A percentile compares a stretch with the other conserved stretches of the same genome.
These are phyloP conservation scores for Lizonia empirigonia DNA, from an alignment of 2,329 filamentous ascomycete genomes.

Conservation along the genomic window DNA sequence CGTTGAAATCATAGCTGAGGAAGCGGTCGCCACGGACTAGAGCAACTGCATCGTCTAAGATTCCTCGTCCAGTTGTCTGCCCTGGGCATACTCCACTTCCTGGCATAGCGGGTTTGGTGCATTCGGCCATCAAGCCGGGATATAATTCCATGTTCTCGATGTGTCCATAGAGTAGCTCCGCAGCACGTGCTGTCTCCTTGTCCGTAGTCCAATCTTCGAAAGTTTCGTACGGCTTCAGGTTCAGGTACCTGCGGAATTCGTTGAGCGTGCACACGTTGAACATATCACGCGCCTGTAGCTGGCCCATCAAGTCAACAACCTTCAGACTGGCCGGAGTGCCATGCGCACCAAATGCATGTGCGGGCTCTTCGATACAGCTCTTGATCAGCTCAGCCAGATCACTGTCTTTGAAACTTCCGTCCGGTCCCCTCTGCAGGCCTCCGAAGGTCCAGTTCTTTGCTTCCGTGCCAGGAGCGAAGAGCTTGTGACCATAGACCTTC, in stretches of 20 bases:
- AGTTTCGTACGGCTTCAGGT: slow-evolving; percentile 73
- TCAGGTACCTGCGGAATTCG: slow-evolving; percentile 82
- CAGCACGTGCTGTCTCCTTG: slow-evolving; percentile 66
- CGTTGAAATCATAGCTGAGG: slow-evolving; percentile 70
- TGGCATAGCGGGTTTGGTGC: slow-evolving; percentile 70
- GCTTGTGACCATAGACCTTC: slow-evolving; percentile 52
- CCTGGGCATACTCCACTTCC: slow-evolving; percentile 71
- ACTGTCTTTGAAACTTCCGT: slow-evolving; percentile 75
- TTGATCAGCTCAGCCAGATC: slow-evolving; percentile 73
- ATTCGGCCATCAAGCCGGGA: slow-evolving; percentile 76
- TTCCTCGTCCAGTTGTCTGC: slow-evolving; percentile 75
- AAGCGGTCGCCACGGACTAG: slow-evolving; percentile 77
- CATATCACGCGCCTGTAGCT: slow-evolving; percentile 69
- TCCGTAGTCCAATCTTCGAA: slow-evolving; percentile 87
- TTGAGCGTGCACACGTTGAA: slow-evolving; percentile 82
- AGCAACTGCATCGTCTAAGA: slow-evolving; percentile 75
- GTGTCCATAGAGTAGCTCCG: slow-evolving; percentile 68
- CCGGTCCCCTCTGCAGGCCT: slow-evolving; percentile 64
- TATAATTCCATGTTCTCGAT: slow-evolving; percentile 81
- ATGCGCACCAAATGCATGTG: slow-evolving; percentile 59
- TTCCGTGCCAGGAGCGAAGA: slow-evolving; percentile 62
- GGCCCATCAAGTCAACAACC: slow-evolving; percentile 77
- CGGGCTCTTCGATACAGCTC: slow-evolving; percentile 71
- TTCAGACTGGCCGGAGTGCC: slow-evolving; percentile 76
- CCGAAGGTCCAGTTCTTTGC: slow-evolving; percentile 72